These are phyloP conservation scores for Limnanthes douglasii DNA, from an alignment of 345 rosid genomes.

Conservation along the genomic window DNA sequence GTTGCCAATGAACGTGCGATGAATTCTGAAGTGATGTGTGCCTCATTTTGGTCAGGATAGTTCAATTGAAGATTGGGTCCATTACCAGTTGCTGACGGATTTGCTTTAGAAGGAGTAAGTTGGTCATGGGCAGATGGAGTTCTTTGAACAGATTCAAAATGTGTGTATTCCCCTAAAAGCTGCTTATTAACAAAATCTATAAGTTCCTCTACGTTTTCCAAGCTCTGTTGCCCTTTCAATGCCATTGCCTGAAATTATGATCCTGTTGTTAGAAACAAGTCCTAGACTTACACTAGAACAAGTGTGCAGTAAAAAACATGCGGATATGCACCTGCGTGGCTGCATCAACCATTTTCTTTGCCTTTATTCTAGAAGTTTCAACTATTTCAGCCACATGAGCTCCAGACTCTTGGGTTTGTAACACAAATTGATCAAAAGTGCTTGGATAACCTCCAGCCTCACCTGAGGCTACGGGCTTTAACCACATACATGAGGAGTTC, in stretches of 20 bases:
- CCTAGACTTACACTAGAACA: conserved; percentile 4
- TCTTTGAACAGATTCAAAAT: conserved; percentile 16
- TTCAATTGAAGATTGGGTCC: conserved; percentile 19
- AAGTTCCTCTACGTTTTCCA: conserved; percentile 40
- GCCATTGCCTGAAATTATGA: conserved; percentile 31
- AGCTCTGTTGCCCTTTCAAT: conserved; percentile 18
- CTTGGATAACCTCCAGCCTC: conserved; percentile 26
- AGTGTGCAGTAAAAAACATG: too few species aligned
- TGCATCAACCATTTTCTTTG: conserved; percentile 52
- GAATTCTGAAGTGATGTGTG: conserved; percentile 43
- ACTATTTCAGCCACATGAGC: conserved; percentile 56
- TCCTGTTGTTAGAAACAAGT: neutral
- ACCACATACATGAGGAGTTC: conserved; percentile 14
- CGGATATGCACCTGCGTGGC: conserved; percentile 73
- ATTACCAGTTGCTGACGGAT: conserved; percentile 14
- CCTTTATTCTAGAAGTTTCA: conserved; percentile 47
- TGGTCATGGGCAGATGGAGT: conserved; percentile 23
- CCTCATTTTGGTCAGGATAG: conserved; percentile 18
- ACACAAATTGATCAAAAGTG: conserved; percentile 21
- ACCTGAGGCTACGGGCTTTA: conserved; percentile 15
- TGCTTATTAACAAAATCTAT: conserved; percentile 50
- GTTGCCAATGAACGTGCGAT: conserved; percentile 57
- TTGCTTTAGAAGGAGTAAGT: conserved; percentile 14
- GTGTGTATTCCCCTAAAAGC: conserved; percentile 25
- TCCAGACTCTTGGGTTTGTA: conserved; percentile 36